These are phyloP conservation scores for Beauveria rudraprayagi DNA, from an alignment of 2,329 filamentous ascomycete species.

Conservation along the genomic window DNA sequence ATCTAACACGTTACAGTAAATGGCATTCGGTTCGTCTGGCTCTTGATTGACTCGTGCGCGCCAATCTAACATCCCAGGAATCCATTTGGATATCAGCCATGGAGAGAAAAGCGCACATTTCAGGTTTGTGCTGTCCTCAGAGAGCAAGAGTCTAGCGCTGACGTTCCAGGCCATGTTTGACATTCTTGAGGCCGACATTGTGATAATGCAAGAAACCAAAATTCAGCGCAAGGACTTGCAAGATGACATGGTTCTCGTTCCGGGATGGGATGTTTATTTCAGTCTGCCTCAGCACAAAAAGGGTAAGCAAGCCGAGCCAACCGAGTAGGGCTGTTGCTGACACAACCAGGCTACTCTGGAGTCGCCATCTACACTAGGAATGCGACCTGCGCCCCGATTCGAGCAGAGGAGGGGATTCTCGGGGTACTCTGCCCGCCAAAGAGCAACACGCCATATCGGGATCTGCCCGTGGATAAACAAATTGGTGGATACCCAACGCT, in stretches of 20 bases:
- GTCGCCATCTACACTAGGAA: slow-evolving; percentile 94
- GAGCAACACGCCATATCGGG: slow-evolving; percentile 61
- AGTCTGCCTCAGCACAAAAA: slow-evolving; percentile 91
- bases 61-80: slow-evolving; percentile 44
- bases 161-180: slow-evolving; percentile 76
- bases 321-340: background rate
- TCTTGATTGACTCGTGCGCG: background rate
- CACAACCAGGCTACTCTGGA: slow-evolving; percentile 71
- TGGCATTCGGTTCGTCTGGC: slow-evolving; percentile 59
- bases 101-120: slow-evolving; percentile 63
- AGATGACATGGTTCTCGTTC: slow-evolving; percentile 92
- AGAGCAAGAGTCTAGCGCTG: background rate
- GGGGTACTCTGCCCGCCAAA: slow-evolving; percentile 70
- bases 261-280: slow-evolving; percentile 95
- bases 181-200: slow-evolving; percentile 81
- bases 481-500: slow-evolving; percentile 82
- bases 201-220: slow-evolving; percentile 93
- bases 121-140: slow-evolving; percentile 37
- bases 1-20: slow-evolving; percentile 48
- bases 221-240: slow-evolving; percentile 86
- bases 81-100: slow-evolving; percentile 78
- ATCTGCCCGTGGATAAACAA: slow-evolving; percentile 63
- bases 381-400: slow-evolving; percentile 73
- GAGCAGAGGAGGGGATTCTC: slow-evolving; percentile 88
- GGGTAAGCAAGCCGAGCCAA: slow-evolving; percentile 42